phyloP scores from a whole-genome alignment of 805 yeast species.

The Candida koratica region DNA sequence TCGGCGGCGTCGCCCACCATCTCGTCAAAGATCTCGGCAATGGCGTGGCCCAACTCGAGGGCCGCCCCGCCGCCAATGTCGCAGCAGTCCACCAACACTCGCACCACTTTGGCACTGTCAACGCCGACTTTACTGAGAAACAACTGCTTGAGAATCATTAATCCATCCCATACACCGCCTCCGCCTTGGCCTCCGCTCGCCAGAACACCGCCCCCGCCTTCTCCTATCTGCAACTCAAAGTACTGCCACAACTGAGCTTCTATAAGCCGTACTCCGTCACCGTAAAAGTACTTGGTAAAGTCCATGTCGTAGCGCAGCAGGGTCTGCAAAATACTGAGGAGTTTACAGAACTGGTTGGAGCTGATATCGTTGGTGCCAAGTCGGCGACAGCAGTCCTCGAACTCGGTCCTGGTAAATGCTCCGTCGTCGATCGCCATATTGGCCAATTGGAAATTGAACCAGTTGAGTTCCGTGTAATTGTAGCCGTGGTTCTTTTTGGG shows the following conservation, averaged over 20 bases:
- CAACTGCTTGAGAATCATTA: constrained; percentile 34
- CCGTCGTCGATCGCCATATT: constrained; percentile 9
- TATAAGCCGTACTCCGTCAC: constrained; percentile 16
- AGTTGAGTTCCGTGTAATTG: constrained; percentile 31
- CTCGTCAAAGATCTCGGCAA: constrained; percentile 15
- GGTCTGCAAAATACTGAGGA: constrained; percentile 18
- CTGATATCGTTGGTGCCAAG: constrained; percentile 9
- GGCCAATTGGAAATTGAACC: constrained; percentile 39
- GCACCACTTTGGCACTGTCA: constrained; percentile 23
- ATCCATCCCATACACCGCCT: constrained; percentile 24
- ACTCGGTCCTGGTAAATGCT: constrained; percentile 8
- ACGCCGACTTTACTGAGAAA: constrained; percentile 25
- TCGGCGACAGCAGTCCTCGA: constrained; percentile 6
- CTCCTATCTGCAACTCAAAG: constrained; percentile 7
- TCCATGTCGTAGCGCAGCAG: constrained; percentile 14
- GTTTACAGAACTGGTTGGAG: constrained; percentile 6
- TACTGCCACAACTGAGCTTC: constrained; percentile 18
- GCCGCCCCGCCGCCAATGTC: constrained; percentile 17
- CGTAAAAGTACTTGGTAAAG: constrained; percentile 16
- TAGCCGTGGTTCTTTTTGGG: constrained; percentile 28
- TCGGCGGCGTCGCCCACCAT: too few relatives aligned
- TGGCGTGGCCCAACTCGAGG: constrained; percentile 15
- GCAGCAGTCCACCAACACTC: constrained; percentile 19
- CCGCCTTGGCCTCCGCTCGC: too few relatives aligned
- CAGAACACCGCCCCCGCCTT: too few relatives aligned